phyloP scores from a whole-genome alignment of 331 rosid species.

The Saraca asoca region DNA sequence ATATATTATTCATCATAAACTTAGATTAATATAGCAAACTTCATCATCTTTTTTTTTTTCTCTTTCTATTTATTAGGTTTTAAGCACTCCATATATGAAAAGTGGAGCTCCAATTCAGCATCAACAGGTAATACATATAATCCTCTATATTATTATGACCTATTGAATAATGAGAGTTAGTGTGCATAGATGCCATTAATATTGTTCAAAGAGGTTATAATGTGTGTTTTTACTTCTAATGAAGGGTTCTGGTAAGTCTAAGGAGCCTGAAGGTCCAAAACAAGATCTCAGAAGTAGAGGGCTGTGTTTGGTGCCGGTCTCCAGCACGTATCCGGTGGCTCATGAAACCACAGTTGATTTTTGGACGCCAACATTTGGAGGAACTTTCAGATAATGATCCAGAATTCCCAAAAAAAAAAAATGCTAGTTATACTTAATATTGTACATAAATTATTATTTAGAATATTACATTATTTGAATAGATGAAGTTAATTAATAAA shows the following conservation, averaged over 20 bases:
- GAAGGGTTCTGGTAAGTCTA: conserved; percentile 71
- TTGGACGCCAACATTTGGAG: conserved; percentile 97
- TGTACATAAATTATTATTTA: too few relatives aligned
- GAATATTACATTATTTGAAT: too few relatives aligned
- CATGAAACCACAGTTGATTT: conserved; percentile 92
- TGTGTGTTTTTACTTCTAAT: neutral
- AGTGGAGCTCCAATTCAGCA: conserved; percentile 80
- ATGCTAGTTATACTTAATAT: too few relatives aligned
- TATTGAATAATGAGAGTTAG: neutral
- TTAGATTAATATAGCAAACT: neutral
- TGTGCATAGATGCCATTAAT: neutral
- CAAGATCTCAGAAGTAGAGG: conserved; percentile 96
- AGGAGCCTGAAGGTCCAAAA: conserved; percentile 71
- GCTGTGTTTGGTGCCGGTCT: conserved; percentile 89
- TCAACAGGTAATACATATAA: conserved; percentile 58
- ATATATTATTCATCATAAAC: neutral
- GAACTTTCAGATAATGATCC: conserved; percentile 63
- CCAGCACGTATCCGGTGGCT: conserved; percentile 88
- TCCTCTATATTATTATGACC: too few relatives aligned
- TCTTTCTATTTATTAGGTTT: conserved; percentile 46
- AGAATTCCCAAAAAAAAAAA: conserved; percentile 1
- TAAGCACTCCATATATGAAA: conserved; percentile 94
- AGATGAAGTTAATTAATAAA: too few relatives aligned
- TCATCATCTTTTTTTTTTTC: neutral
- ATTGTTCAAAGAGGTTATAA: neutral